Conservation (phyloP, 352 stramenopile species). For the Pythium monospermum region DNA sequence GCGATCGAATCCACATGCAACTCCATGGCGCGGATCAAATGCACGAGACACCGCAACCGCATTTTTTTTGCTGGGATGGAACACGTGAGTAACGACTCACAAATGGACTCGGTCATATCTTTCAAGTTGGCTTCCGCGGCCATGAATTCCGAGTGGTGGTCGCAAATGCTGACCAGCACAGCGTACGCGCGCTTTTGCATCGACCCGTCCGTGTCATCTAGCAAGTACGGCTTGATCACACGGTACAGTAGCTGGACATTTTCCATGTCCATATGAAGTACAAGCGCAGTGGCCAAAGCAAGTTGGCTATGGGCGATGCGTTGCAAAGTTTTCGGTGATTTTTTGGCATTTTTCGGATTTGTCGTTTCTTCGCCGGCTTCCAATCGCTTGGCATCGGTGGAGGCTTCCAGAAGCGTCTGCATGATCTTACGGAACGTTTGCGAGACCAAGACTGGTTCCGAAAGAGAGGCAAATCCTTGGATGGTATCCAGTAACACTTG, state of each 20-base stretch:
- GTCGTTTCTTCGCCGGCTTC: slow-evolving; percentile 31
- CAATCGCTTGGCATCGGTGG: slow-evolving; percentile 67
- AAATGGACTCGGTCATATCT: slow-evolving; percentile 92
- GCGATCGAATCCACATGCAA: slow-evolving; percentile 56
- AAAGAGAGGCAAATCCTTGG: slow-evolving; percentile 74
- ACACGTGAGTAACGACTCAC: slow-evolving; percentile 91
- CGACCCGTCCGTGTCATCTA: slow-evolving; percentile 76
- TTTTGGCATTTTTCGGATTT: slow-evolving; percentile 25
- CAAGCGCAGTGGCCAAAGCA: slow-evolving; percentile 68
- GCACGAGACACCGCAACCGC: slow-evolving; percentile 88
- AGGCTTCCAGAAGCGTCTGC: slow-evolving; percentile 84
- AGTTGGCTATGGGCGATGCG: slow-evolving; percentile 72
- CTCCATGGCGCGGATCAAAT: slow-evolving; percentile 75
- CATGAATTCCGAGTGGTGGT: slow-evolving; percentile 79
- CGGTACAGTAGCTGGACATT: slow-evolving; percentile 80
- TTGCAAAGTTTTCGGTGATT: slow-evolving; percentile 48
- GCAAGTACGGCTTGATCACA: slow-evolving; percentile 85
- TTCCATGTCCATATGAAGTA: slow-evolving; percentile 72
- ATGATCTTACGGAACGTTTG: slow-evolving; percentile 86
- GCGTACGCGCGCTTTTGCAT: slow-evolving; percentile 90
- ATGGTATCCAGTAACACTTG: slow-evolving; percentile 77
- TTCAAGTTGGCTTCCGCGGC: slow-evolving; percentile 73
- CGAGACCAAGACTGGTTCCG: slow-evolving; percentile 54
- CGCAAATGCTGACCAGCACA: slow-evolving; percentile 82
- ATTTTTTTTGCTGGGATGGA: slow-evolving; percentile 95